Percentiles rank a stretch among this genome's conserved stretches.
Conservation (phyloP, 441 rosid species). For the Pelargonium cotyledonis region DNA sequence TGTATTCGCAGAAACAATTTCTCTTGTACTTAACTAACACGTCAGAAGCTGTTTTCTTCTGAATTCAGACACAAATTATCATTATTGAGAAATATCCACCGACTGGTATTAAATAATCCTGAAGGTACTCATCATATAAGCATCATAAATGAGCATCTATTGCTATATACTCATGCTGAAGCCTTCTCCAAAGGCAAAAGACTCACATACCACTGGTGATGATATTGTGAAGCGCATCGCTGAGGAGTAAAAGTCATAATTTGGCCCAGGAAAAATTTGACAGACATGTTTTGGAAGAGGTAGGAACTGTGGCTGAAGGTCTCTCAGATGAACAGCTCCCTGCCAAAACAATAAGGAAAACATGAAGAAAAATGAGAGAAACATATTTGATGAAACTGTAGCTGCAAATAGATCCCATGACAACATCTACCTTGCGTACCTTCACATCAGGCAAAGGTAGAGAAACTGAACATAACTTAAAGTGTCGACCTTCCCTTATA, state of each 20-base stretch:
- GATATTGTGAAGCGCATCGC: constrained; percentile 81
- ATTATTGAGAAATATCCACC: not conserved
- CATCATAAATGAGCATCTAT: not conserved
- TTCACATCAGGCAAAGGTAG: constrained; percentile 54
- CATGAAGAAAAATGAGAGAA: constrained; percentile 20
- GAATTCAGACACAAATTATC: not conserved
- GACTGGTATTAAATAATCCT: not conserved
- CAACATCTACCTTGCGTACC: constrained; percentile 32
- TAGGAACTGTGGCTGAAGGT: constrained; percentile 61
- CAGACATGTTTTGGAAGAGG: constrained; percentile 74
- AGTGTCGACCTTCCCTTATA: constrained; percentile 45
- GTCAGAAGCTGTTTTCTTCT: not conserved
- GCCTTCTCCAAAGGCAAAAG: constrained; percentile 14
- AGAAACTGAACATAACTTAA: constrained; percentile 64
- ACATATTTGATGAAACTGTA: constrained; percentile 3
- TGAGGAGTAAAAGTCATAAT: constrained; percentile 73
- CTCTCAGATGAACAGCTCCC: constrained; percentile 51
- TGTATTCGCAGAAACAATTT: not conserved
- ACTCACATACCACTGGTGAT: constrained; percentile 74
- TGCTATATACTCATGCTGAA: constrained; percentile 11
- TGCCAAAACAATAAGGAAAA: constrained; percentile 28
- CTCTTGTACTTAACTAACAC: not conserved
- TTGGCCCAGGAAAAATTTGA: constrained; percentile 77
- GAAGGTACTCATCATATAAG: not conserved
- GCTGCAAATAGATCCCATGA: not conserved